Evolutionary conservation across 345 rosid species (phyloP), one percentile per base, ranked within the genome.

Genomic region (Dipteronia sinensis): DNA sequence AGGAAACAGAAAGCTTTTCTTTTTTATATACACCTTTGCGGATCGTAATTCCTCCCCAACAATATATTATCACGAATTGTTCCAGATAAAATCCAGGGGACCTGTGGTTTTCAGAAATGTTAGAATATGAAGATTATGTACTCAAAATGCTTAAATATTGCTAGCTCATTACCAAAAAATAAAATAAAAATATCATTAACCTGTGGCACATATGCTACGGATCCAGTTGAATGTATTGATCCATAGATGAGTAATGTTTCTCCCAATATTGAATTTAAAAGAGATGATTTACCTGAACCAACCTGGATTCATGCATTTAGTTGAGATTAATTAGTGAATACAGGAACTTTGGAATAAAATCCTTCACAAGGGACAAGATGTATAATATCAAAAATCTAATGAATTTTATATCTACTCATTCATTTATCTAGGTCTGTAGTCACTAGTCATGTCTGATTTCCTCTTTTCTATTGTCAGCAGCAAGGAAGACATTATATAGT

Each of bases 21-120:
- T 67, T 53, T 38, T 68, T n/a, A 46, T 63, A 46, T 55, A 31
- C 46, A 95, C 98, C 98, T 93, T 83, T 86, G 69, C 49, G 90
- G 76, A 75, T 93, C 93, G 65, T 88, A 90, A 82, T 34, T 71
- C 81, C 85, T 85, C 73, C 96, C 97, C 71, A 93, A 90, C 73
- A 95, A 76, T 59, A 95, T 83, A 74, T 93, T 95, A 59, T 90
- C 93, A 8, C 92, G 92, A 69, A 93, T 56, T 61, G 97, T 93
- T 86, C 98, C 98, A 67, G 98, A 92, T 81, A 90, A 83, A 74
- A 95, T 89, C 98, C 99, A 95, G 53, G 99, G 99, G 71, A 90
- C 93, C 98, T 95, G 69, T 44, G 79, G 67, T 34, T 64, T 82
- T 78, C 17, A 84, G 70, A 64, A 70, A 62, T 53, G 27, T 9